Evolutionary conservation across 345 rosid genomes (phyloP).

Genomic region (Populus simonii): DNA sequence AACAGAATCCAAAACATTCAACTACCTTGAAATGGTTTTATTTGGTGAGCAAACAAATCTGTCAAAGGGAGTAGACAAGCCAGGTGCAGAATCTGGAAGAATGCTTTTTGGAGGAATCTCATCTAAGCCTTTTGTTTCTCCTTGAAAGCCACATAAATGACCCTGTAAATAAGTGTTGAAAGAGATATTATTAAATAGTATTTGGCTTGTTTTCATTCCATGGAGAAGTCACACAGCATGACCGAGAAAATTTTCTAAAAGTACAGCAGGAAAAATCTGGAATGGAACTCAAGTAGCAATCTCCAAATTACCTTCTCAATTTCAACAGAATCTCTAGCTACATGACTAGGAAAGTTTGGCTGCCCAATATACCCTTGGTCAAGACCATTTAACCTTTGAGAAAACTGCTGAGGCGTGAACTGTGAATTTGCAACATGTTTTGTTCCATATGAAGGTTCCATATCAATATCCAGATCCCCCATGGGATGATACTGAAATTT

Average conservation of each 20-base stretch:
- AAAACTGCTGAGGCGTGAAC: constrained; percentile 30
- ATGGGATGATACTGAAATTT: constrained; percentile 94
- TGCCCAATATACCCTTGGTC: constrained; percentile 33
- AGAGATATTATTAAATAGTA: neutral
- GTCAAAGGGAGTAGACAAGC: constrained; percentile 37
- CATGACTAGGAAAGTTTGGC: constrained; percentile 40
- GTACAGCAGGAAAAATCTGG: neutral
- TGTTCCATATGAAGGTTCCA: constrained; percentile 42
- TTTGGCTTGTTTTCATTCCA: neutral
- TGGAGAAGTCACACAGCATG: neutral
- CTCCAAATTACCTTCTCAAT: constrained; percentile 48
- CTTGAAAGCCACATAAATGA: constrained; percentile 36
- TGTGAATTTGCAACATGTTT: constrained; percentile 34
- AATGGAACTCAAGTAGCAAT: neutral
- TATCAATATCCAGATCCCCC: constrained; percentile 66
- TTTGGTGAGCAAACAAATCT: constrained; percentile 40
- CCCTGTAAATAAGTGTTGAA: constrained; percentile 30
- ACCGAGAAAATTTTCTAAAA: no score
- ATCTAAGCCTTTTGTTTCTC: constrained; percentile 36
- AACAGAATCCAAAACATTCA: neutral
- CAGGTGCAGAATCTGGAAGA: constrained; percentile 38
- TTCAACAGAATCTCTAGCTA: constrained; percentile 34
- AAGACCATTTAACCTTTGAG: constrained; percentile 32
- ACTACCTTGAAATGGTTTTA: constrained; percentile 58
- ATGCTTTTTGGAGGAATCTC: constrained; percentile 35